A percentile compares a stretch with the other conserved stretches of the same genome.
Evolutionary conservation across 2,329 filamentous ascomycete species (phyloP).

Genomic region (Teratosphaeriaceae sp.): DNA sequence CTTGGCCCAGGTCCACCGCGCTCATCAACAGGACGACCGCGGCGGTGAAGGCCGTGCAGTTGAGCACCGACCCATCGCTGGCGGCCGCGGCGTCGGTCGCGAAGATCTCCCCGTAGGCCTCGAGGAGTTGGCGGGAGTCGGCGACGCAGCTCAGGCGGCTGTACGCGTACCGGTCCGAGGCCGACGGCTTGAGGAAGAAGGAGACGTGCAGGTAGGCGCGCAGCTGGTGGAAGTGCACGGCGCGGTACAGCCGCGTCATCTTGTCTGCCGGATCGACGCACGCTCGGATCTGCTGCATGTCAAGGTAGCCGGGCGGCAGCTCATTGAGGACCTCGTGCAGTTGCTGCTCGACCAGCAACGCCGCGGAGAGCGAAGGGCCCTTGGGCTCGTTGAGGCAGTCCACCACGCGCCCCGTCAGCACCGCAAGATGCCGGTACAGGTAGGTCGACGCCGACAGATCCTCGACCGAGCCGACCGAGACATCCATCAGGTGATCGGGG

Average conservation of each 20-base stretch:
- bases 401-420: slow-evolving; percentile 11
- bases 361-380: slow-evolving; percentile 8
- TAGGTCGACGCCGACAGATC: slow-evolving; percentile 3
- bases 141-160: slow-evolving; percentile 35
- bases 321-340: slow-evolving; percentile 4
- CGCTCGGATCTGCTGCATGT: slow-evolving; percentile 6
- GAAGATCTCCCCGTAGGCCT: slow-evolving; percentile 32
- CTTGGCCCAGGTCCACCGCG: slow-evolving; percentile 34
- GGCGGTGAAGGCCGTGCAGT: slow-evolving; percentile 42
- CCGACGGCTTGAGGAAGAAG: slow-evolving; percentile 36
- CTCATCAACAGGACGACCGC: slow-evolving; percentile 39
- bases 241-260: slow-evolving; percentile 9
- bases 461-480: slow-evolving; percentile 6
- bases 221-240: slow-evolving; percentile 35
- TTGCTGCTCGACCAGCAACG: slow-evolving; percentile 10
- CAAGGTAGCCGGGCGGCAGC: slow-evolving; percentile 7
- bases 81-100: slow-evolving; percentile 21
- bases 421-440: slow-evolving; percentile 8
- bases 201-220: slow-evolving; percentile 41
- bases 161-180: slow-evolving; percentile 33
- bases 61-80: slow-evolving; percentile 39
- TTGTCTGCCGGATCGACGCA: slow-evolving; percentile 8
- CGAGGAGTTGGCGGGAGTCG: slow-evolving; percentile 36
- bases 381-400: slow-evolving; percentile 9
- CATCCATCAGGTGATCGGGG: slow-evolving; percentile 10